A percentile compares a stretch with the other conserved stretches of the same genome.
Evolutionary conservation across 2,329 filamentous ascomycete genomes (phyloP).

Genomic region (Penicillium occitanis): DNA sequence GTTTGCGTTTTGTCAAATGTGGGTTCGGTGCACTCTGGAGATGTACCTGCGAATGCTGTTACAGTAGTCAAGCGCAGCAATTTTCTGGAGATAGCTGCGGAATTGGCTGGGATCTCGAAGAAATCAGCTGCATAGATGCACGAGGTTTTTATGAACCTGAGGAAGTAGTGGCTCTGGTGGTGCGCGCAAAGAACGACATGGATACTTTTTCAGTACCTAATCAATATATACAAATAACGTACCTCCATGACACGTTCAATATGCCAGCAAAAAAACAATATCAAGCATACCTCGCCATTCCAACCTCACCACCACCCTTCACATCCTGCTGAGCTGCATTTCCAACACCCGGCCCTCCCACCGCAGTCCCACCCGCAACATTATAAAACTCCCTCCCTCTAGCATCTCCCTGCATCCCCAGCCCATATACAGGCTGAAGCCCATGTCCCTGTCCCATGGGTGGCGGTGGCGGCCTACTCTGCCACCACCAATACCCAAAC

Average conservation of each 20-base stretch:
- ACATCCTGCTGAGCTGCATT: not conserved
- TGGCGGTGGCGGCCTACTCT: not conserved
- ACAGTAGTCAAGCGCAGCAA: not conserved
- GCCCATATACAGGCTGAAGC: not conserved
- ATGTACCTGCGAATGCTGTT: not conserved
- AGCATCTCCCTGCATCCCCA: not conserved
- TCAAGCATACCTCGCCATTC: constrained; percentile 11
- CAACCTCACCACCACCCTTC: not conserved
- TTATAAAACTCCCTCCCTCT: constrained; percentile 8
- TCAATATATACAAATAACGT: not conserved
- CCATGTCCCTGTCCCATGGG: not conserved
- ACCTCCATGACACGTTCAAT: not conserved
- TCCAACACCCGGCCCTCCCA: not conserved
- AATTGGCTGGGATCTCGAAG: not conserved
- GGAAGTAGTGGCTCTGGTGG: too few relatives aligned
- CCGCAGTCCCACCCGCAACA: not conserved
- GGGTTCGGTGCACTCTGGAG: not conserved
- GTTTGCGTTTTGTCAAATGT: not conserved
- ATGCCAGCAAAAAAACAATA: not conserved
- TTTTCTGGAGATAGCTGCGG: not conserved
- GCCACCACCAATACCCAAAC: not conserved
- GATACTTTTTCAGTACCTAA: too few relatives aligned
- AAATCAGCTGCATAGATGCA: not conserved
- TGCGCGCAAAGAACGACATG: not conserved
- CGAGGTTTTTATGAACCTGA: too few relatives aligned